Evolutionary conservation across 2,329 filamentous ascomycete genomes (phyloP), one percentile per base, ranked within the genome.

Genomic region (Camillea tinctor): DNA sequence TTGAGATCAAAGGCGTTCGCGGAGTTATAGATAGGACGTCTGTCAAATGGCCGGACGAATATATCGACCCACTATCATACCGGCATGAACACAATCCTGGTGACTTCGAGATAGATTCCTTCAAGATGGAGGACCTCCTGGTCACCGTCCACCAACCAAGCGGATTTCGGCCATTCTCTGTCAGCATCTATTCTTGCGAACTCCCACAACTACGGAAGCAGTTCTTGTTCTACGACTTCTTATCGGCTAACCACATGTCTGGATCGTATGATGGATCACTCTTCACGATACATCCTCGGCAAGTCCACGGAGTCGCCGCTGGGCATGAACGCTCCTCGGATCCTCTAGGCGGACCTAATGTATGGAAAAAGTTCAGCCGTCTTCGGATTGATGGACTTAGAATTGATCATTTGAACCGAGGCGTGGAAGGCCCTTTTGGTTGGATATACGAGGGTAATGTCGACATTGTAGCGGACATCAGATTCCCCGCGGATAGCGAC

Each of bases 371-470:
- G 75, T 93, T 97, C 66, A 97, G 89, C 71, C 86, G 95, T 22
- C 86, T 98, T 60, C 87, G 95, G 4, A 96, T 99, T 60, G 95
- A 99, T 71, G 93, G 90, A 0, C 82, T 99, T 9, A 96, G 90
- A 72, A 97, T 99, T 57, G 95, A 98, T 69, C 95, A 99, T 74
- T 82, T 99, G 9, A 99, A 99, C 72, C 87, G 93, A 50, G 93
- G 93, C 22, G 92, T 97, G 19, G 88, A 95, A 63, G 95, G 95
- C 0, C 93, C 94, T 0, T 97, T 99, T 74, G 93, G 92, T 3
- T 99, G 95, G 95, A 99, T 99, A 56, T 91, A 96, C 66, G 92
- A 98, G 76, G 95, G 95, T 36, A 96, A 95, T 64, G 93, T 99
- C 49, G 95, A 99, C 72, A 97, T 99, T 63, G 88, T 98, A 15